Evolutionary conservation across 805 yeast species (phyloP).

Genomic region (Candida coquimbonensis): DNA sequence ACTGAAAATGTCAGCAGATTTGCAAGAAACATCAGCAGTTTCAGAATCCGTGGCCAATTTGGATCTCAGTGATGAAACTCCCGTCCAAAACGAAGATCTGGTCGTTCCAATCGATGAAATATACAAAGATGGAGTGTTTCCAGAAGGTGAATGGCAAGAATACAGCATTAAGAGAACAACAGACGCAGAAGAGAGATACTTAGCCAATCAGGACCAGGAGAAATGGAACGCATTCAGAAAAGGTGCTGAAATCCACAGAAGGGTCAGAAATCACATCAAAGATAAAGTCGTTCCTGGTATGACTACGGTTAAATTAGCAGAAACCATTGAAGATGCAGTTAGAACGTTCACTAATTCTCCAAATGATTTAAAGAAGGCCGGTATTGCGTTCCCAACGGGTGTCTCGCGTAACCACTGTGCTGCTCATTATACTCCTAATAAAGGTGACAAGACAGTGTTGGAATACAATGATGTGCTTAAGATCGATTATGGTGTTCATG

Average conservation of each 20-base stretch:
- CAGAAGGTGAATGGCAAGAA: conserved; percentile 84
- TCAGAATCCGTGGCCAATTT: no score
- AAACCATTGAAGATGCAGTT: conserved; percentile 78
- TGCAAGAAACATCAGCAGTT: no score
- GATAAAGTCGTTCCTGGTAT: conserved; percentile 80
- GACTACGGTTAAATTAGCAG: conserved; percentile 85
- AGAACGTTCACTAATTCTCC: conserved; percentile 58
- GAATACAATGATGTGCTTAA: conserved; percentile 90
- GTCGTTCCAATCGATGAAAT: conserved; percentile 56
- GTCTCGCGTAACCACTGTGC: conserved; percentile 89
- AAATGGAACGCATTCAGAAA: conserved; percentile 86
- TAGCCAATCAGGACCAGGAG: conserved; percentile 52
- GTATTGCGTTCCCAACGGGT: conserved; percentile 99
- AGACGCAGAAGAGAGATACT: conserved; percentile 76
- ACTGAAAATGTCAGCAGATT: no score
- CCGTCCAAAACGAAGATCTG: conserved; percentile 30
- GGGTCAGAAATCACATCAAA: conserved; percentile 78
- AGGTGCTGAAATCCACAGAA: conserved; percentile 93
- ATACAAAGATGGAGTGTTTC: conserved; percentile 68
- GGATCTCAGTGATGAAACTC: no score
- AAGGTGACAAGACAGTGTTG: conserved; percentile 81
- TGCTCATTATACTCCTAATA: conserved; percentile 96
- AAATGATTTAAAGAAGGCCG: conserved; percentile 59
- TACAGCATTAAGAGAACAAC: conserved; percentile 75
- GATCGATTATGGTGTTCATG: conserved; percentile 95